Evolutionary conservation across 2,329 filamentous ascomycete genomes (phyloP).

Genomic region (Trichoderma afroharzianum): DNA sequence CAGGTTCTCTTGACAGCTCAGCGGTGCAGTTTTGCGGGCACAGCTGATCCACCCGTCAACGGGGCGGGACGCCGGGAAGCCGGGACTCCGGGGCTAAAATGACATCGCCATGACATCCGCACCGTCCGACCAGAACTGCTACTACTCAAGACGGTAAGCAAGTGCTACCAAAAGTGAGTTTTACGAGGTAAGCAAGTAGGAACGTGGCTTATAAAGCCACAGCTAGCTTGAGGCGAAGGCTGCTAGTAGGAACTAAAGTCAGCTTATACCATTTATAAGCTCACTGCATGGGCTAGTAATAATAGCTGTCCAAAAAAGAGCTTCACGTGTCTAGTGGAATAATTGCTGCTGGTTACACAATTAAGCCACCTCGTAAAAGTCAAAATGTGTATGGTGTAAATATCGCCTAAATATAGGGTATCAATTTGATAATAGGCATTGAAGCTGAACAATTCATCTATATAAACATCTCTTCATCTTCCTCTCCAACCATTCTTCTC

Average conservation of each 20-base stretch:
- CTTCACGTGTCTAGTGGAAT: background rate
- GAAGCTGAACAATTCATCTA: background rate
- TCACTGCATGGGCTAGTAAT: background rate
- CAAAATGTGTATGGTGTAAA: background rate
- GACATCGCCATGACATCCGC: background rate
- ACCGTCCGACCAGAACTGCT: background rate
- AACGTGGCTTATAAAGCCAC: background rate
- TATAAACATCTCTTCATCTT: constrained; percentile 11
- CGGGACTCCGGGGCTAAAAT: background rate
- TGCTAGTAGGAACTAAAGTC: background rate
- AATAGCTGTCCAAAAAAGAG: background rate
- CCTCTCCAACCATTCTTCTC: background rate
- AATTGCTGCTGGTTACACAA: background rate
- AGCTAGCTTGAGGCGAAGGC: background rate
- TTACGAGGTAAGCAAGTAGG: background rate
- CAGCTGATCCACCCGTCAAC: background rate
- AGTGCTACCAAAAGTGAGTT: background rate
- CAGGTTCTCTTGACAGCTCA: background rate
- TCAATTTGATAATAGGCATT: background rate
- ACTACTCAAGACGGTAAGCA: background rate
- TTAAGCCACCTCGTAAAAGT: background rate
- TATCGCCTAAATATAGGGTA: background rate
- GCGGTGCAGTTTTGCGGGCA: background rate
- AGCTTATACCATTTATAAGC: constrained; percentile 3
- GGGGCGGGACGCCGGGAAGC: background rate